A percentile compares a stretch with the other conserved stretches of the same genome.
These are phyloP conservation scores for Trifolium dubium DNA, from an alignment of 306 rosid species.

Conservation along the genomic window DNA sequence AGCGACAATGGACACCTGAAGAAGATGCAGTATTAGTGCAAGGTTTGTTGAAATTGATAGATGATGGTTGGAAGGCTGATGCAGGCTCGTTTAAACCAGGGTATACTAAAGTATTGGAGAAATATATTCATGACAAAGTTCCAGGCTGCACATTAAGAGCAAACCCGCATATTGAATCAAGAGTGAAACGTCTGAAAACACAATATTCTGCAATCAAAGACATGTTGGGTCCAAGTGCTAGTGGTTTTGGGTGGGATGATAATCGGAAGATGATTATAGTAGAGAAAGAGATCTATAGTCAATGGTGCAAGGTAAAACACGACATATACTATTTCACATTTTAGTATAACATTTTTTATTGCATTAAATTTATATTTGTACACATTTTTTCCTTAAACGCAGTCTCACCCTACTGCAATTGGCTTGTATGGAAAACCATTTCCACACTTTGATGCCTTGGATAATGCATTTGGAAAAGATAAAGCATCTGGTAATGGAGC, in stretches of 20 bases:
- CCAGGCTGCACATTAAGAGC: not conserved
- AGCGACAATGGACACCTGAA: not conserved
- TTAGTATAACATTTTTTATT: not conserved
- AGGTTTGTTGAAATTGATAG: not conserved
- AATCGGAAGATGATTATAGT: constrained; percentile 15
- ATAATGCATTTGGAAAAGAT: not conserved
- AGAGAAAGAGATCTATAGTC: not conserved
- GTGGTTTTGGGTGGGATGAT: constrained; percentile 20
- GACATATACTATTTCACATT: not conserved
- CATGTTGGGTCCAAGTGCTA: constrained; percentile 20
- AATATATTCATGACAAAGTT: not conserved
- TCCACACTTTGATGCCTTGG: not conserved
- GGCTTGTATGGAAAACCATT: not conserved
- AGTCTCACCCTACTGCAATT: not conserved
- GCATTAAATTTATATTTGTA: not conserved
- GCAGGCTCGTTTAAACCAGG: not conserved
- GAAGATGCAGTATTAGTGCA: constrained; percentile 4
- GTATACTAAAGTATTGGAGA: not conserved
- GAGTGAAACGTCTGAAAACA: constrained; percentile 11
- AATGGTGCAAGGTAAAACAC: constrained; percentile 16
- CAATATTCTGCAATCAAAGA: not conserved
- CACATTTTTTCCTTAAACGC: not conserved
- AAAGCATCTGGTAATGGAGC: not conserved
- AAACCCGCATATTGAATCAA: constrained; percentile 4
- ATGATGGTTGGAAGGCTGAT: constrained; percentile 7